Base-by-base conservation (phyloP, 2,329 filamentous ascomycete species). In the Ceratocystis lukuohia region DNA sequence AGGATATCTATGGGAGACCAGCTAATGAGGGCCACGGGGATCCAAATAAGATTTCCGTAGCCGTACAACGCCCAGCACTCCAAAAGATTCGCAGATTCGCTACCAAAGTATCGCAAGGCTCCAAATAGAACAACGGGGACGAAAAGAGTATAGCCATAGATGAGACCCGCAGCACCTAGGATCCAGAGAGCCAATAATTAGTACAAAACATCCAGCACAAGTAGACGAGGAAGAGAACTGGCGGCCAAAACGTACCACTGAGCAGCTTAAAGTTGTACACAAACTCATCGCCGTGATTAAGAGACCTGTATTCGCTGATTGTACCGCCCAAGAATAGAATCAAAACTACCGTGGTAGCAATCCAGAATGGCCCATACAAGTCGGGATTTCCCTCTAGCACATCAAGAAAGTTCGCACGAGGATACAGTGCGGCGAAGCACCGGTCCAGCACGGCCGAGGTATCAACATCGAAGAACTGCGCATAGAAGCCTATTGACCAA, bases 401-500 rank as follows among this genome's bases (percentile, higher is more conserved):
- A 74, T 99, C 94, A 69, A 99, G 86, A 77, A 99, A 99, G 80
- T 96, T 96, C 67, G 88, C 88, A 69, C 91, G 87, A 59, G 94
- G 94, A 76, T 88, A 96, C 48, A 97, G 79, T n/a, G 93, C 87
- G 1, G 91, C 88, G 76, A 86, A 87, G 77, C 94, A 97, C 70
- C 94, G 88, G 72, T 87, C 82, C 66, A 96, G 79, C 22, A 99
- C 92, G 65, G 94, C 89, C 68, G 84, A 87, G 1, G 94, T 97
- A 77, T 99, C 94, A 70, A 99, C 93, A 74, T 99, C 94, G 78
- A 99, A 99, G 84, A 94, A 97, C 78, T 96, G 94, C 66, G 91
- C 86, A 79, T 99, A 99, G 80, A 96, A 99, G 67, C 86, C 85
- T 69, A 97, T 80, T 59, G 86, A 86, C 94, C 94, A 99, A 70